Percentiles rank a stretch among this genome's conserved stretches.
Conservation (phyloP, 2,329 filamentous ascomycete genomes). For the Boeremia lycopersici region DNA sequence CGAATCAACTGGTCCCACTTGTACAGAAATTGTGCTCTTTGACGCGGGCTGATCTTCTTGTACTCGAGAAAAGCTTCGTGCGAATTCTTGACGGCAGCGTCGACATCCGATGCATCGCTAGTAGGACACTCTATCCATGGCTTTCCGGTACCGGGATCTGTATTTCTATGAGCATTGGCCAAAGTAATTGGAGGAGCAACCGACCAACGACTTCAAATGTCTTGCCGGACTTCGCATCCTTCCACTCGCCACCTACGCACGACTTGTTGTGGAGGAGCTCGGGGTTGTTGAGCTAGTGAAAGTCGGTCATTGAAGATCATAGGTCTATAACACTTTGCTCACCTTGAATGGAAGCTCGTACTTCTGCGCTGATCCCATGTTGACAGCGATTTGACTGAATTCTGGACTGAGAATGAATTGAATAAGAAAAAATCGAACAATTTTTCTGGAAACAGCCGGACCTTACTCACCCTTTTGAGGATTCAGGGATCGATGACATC, state of each 20-base stretch:
- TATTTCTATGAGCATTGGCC: conserved; percentile 15
- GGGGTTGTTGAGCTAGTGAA: conserved; percentile 57
- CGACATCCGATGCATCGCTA: conserved; percentile 64
- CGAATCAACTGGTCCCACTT: conserved; percentile 70
- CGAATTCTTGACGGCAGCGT: conserved; percentile 63
- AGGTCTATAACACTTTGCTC: background rate
- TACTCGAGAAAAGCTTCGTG: conserved; percentile 66
- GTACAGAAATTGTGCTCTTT: conserved; percentile 66
- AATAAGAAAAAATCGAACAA: background rate
- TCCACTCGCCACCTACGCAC: conserved; percentile 61
- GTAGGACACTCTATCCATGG: conserved; percentile 56
- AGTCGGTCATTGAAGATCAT: conserved; percentile 4
- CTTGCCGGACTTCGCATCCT: conserved; percentile 62
- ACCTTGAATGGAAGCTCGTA: conserved; percentile 54
- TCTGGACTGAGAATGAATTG: background rate
- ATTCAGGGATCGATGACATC: conserved; percentile 7
- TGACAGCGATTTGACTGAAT: background rate
- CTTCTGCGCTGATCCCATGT: conserved; percentile 35
- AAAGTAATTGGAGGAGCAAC: conserved; percentile 2
- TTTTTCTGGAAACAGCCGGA: background rate
- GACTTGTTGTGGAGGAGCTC: conserved; percentile 61
- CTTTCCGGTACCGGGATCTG: conserved; percentile 60
- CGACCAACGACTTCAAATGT: conserved; percentile 62
- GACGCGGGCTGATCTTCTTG: conserved; percentile 64
- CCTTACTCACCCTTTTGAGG: background rate